Base-by-base conservation (phyloP, 106 monocot genomes). In the Chionographis japonica region DNA sequence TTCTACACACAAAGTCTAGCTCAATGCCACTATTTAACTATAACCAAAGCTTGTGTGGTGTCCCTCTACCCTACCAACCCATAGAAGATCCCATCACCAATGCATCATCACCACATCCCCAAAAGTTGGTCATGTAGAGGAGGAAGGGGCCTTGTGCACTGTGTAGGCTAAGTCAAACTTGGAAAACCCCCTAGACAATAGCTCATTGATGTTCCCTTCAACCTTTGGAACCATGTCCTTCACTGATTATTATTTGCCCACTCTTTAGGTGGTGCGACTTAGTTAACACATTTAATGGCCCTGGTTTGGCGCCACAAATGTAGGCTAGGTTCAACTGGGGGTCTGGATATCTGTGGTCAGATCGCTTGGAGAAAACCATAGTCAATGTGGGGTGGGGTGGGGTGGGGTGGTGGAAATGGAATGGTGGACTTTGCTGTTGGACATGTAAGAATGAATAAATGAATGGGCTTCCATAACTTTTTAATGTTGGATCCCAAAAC, bases 281-380 rank as follows among this genome's bases (percentile, higher is more conserved):
- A 58, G 27, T 58, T 58, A 58, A 27, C 27, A 20, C 58, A 58
- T 58, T 58, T 27, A 27, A 61, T 38, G 9, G n/a, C 9, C 61
- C 61, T 61, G 10, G 39, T 61, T 61, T 61, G 61, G 39, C 17
- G 61, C 61, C 61, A 61, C 61, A 61, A 61, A 61, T 10, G 39
- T 61, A 38, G 61, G 61, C 12, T 3, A 38, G 10, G 37, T 37
- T 0, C 11, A 37, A 38, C 27, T 27, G 27, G 27, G 27, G 27
- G 27, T 27, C 27, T 27, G 27, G 27, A 27, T 27, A 27, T 27
- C 27, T 27, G 27, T 27, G 27, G 27, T 27, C 27, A 27, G 27
- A 27, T 27, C 27, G 27, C 27, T 27, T 27, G 27, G 27, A 27
- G 27, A 27, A 27, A 27, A 27, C 27, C 27, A 27, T 27, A 27